A percentile compares a stretch with the other conserved stretches of the same genome.
Conservation (phyloP, 257 asterid species). For the Solanum commersonii region DNA sequence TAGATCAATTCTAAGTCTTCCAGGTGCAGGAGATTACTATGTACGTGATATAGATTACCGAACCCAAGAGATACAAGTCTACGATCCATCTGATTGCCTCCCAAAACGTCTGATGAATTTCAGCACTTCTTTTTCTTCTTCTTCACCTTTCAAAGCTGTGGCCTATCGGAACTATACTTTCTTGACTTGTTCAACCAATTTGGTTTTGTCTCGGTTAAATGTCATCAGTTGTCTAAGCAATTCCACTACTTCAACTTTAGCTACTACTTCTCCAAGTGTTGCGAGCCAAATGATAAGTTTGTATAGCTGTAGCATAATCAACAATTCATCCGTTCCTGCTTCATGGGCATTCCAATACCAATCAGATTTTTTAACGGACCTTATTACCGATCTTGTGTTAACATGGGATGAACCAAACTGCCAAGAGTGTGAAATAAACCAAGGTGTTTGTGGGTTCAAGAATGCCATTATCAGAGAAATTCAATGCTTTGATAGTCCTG, state of each 20-base stretch:
- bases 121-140: conserved; percentile 37
- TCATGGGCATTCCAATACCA: conserved; percentile 19
- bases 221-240: conserved; percentile 23
- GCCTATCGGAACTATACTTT: conserved; percentile 35
- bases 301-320: conserved; percentile 23
- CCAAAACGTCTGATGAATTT: conserved; percentile 33
- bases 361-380: conserved; percentile 8
- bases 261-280: conserved; percentile 27
- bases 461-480: not conserved
- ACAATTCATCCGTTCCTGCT: conserved; percentile 29
- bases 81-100: conserved; percentile 50
- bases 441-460: conserved; percentile 18
- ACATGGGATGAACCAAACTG: conserved; percentile 32
- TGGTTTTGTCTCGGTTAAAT: not conserved
- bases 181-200: conserved; percentile 43
- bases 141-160: conserved; percentile 21
- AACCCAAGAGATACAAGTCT: conserved; percentile 40
- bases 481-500: conserved; percentile 10
- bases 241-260: conserved; percentile 20
- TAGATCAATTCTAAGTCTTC: conserved; percentile 26
- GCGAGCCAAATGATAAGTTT: conserved; percentile 23
- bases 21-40: conserved; percentile 36
- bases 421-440: conserved; percentile 24
- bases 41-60: conserved; percentile 45
- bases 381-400: conserved; percentile 21